phyloP scores from a whole-genome alignment of 345 rosid species.

The Iberis pinnata region DNA sequence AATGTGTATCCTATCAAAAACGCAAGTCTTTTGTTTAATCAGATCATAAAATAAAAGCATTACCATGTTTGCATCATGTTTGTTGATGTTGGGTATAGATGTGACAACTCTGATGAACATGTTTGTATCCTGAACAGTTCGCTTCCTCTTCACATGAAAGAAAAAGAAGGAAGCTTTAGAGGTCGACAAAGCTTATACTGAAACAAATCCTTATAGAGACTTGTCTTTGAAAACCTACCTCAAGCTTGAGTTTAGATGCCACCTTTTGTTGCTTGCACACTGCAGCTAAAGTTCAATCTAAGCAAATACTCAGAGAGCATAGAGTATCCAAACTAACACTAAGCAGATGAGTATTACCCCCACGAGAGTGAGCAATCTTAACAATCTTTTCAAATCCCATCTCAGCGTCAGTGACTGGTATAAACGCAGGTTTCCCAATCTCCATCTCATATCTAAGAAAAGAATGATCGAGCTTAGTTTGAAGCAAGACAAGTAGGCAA shows the following conservation, averaged over 20 bases:
- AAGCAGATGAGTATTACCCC: slow-evolving; percentile 39
- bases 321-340: slow-evolving; percentile 3
- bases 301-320: not conserved
- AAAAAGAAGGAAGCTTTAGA: slow-evolving; percentile 3
- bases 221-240: slow-evolving; percentile 44
- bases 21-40: not conserved
- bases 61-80: slow-evolving; percentile 82
- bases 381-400: slow-evolving; percentile 97
- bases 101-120: slow-evolving; percentile 55
- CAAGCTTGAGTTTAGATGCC: slow-evolving; percentile 56
- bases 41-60: slow-evolving; percentile 11
- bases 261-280: slow-evolving; percentile 73
- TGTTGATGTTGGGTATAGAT: slow-evolving; percentile 71
- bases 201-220: not conserved
- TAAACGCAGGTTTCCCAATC: slow-evolving; percentile 79
- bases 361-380: slow-evolving; percentile 75
- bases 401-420: slow-evolving; percentile 70
- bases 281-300: slow-evolving; percentile 30
- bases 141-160: slow-evolving; percentile 53
- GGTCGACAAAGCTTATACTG: not conserved
- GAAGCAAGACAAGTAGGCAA: not conserved
- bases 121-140: slow-evolving; percentile 50
- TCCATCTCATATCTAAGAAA: slow-evolving; percentile 57
- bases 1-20: not conserved
- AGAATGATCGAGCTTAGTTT: not conserved